phyloP scores from a whole-genome alignment of 768 basidiomycete species.

The Infundibulicybe gibba region DNA sequence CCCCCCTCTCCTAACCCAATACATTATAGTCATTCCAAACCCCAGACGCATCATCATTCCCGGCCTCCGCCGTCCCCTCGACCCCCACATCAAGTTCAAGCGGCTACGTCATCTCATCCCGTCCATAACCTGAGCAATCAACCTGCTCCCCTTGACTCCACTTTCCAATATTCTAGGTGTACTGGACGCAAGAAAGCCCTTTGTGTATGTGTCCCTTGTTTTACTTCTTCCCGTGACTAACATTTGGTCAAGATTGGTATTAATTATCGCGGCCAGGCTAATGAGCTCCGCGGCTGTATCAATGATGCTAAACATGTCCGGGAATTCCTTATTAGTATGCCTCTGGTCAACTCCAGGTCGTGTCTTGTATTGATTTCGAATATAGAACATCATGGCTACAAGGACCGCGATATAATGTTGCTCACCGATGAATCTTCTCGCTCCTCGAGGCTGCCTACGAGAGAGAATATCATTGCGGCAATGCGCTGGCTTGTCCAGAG shows the following conservation, averaged over 20 bases:
- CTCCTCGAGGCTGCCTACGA: conserved; percentile 38
- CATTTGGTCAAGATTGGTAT: conserved; percentile 60
- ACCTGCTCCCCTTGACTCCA: conserved; percentile 14
- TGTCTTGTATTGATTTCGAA: background rate
- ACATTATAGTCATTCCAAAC: too few species aligned
- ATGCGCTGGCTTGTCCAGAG: conserved; percentile 63
- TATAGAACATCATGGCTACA: conserved; percentile 43
- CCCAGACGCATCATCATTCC: too few species aligned
- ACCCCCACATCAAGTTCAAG: too few species aligned
- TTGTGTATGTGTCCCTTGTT: conserved; percentile 47
- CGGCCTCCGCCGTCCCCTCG: too few species aligned
- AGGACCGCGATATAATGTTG: conserved; percentile 59
- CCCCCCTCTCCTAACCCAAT: too few species aligned
- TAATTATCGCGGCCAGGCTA: conserved; percentile 64
- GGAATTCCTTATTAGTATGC: conserved; percentile 60
- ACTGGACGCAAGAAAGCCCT: conserved; percentile 77
- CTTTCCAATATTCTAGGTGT: conserved; percentile 76
- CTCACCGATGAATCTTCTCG: conserved; percentile 59
- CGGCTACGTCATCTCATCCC: background rate
- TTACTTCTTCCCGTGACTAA: conserved; percentile 2
- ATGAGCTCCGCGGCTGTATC: conserved; percentile 71
- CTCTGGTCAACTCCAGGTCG: background rate
- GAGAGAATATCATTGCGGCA: conserved; percentile 42
- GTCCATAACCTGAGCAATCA: conserved; percentile 3
- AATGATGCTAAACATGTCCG: conserved; percentile 76